Conservation (phyloP, 305 asterid genomes). For the Striga hermonthica region DNA sequence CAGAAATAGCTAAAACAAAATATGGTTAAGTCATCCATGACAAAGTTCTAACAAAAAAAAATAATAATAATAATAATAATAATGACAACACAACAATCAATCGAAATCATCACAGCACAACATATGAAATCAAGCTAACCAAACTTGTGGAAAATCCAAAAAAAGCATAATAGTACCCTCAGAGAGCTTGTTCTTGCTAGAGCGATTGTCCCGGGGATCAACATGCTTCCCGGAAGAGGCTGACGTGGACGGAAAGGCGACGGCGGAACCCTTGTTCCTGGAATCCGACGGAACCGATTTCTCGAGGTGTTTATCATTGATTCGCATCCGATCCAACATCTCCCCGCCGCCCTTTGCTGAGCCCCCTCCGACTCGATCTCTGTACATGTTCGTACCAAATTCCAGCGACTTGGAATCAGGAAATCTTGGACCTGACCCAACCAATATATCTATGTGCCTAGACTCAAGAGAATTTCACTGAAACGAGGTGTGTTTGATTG, state of each 20-base stretch:
- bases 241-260: conserved; percentile 50
- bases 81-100: conserved; percentile 11
- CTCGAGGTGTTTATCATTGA: conserved; percentile 81
- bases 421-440: conserved; percentile 3
- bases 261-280: conserved; percentile 47
- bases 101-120: background rate
- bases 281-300: conserved; percentile 81
- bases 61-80: too few relatives aligned
- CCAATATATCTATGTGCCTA: background rate
- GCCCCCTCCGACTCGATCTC: conserved; percentile 70
- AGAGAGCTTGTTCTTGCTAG: conserved; percentile 63
- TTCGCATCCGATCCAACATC: conserved; percentile 86
- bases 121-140: background rate
- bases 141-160: background rate
- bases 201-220: conserved; percentile 53
- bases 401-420: conserved; percentile 6
- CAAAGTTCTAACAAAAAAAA: too few relatives aligned
- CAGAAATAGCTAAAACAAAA: too few relatives aligned
- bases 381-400: conserved; percentile 43
- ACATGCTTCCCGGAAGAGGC: conserved; percentile 48
- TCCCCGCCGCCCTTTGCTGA: conserved; percentile 58
- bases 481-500: conserved; percentile 1
- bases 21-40: background rate
- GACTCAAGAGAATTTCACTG: background rate
- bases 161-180: conserved; percentile 41